These are phyloP conservation scores for Cardamine chenopodiifolia DNA, from an alignment of 345 rosid species.

Conservation along the genomic window DNA sequence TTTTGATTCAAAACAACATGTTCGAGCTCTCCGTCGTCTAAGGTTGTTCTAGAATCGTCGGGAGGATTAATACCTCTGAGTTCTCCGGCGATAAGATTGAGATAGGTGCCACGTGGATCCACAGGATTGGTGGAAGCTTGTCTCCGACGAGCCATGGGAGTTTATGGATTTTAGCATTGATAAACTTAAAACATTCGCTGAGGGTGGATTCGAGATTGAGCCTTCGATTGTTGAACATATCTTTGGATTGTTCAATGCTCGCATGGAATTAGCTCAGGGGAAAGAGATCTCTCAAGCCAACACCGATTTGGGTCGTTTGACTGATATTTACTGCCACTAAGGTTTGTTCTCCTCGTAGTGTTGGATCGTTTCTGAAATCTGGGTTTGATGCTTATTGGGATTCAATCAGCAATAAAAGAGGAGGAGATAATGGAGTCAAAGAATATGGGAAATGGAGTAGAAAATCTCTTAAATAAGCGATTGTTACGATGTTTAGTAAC, in stretches of 20 bases:
- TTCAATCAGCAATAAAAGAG: slow-evolving; percentile 35
- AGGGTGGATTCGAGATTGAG: slow-evolving; percentile 71
- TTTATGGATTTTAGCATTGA: slow-evolving; percentile 79
- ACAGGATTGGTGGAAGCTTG: slow-evolving; percentile 91
- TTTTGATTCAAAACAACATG: no score
- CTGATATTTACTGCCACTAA: slow-evolving; percentile 48
- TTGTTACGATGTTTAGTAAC: slow-evolving; percentile 72
- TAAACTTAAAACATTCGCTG: slow-evolving; percentile 57
- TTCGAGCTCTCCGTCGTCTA: slow-evolving; percentile 85
- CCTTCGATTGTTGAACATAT: slow-evolving; percentile 56
- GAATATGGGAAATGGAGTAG: slow-evolving; percentile 59
- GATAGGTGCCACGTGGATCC: slow-evolving; percentile 99
- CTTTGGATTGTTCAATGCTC: slow-evolving; percentile 63
- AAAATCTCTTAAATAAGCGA: slow-evolving; percentile 64
- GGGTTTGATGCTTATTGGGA: slow-evolving; percentile 70
- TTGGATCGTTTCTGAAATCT: slow-evolving; percentile 64
- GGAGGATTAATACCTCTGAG: slow-evolving; percentile 87
- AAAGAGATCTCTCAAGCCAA: slow-evolving; percentile 40
- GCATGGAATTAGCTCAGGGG: slow-evolving; percentile 85
- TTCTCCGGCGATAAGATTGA: slow-evolving; percentile 87
- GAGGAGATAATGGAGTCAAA: slow-evolving; percentile 38
- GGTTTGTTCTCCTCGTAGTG: slow-evolving; percentile 45
- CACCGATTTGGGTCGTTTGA: slow-evolving; percentile 12
- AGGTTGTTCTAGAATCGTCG: slow-evolving; percentile 88
- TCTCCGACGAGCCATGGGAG: slow-evolving; percentile 92